A percentile compares a stretch with the other conserved stretches of the same genome.
Conservation (phyloP, 805 yeast species). For the Grigorovia humatica region DNA sequence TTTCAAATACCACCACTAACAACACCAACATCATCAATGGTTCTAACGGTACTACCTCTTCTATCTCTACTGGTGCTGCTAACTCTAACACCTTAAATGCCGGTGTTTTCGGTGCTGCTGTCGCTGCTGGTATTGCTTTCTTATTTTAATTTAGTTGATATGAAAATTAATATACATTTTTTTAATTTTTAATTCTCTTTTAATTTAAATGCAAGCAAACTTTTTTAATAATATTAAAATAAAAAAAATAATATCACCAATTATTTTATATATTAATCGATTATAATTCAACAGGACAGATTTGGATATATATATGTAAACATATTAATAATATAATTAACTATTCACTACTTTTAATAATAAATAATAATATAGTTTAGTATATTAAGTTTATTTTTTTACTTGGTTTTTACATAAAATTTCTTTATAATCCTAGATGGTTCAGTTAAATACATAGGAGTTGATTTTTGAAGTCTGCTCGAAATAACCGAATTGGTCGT, state of each 20-base stretch:
- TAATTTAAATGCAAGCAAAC: background rate
- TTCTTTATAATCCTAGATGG: too few relatives aligned
- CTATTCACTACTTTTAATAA: background rate
- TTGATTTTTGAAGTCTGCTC: too few relatives aligned
- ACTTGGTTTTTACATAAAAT: too few relatives aligned
- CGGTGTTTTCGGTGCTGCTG: slow-evolving; percentile 72
- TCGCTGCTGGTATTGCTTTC: slow-evolving; percentile 68
- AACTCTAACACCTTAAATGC: slow-evolving; percentile 51
- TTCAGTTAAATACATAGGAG: too few relatives aligned
- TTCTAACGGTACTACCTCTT: slow-evolving; percentile 1
- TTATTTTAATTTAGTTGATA: slow-evolving; percentile 29
- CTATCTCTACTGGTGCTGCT: slow-evolving; percentile 39
- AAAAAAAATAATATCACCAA: background rate
- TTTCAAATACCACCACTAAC: slow-evolving; percentile 33
- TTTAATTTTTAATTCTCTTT: too few relatives aligned
- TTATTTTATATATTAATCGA: background rate
- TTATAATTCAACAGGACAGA: background rate
- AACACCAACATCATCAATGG: slow-evolving; percentile 29
- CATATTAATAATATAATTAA: background rate
- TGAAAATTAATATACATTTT: too few relatives aligned
- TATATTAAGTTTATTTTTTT: too few relatives aligned
- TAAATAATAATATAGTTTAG: too few relatives aligned
- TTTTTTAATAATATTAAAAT: too few relatives aligned
- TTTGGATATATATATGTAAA: background rate
- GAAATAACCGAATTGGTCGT: too few relatives aligned